These are phyloP conservation scores for Metschnikowia koreensis DNA, from an alignment of 805 yeast species.

Conservation along the genomic window DNA sequence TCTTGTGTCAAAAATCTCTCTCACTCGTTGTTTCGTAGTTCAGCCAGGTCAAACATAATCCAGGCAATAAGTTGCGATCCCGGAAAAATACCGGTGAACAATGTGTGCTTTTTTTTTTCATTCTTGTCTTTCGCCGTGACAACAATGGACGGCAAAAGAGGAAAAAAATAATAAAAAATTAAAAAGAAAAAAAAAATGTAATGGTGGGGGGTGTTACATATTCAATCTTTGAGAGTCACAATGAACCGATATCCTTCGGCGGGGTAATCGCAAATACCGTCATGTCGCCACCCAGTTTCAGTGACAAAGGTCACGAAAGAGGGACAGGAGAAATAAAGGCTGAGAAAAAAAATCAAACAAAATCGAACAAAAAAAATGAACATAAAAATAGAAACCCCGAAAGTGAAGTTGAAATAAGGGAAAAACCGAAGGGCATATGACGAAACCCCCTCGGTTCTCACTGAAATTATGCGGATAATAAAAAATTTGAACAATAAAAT, in stretches of 20 bases:
- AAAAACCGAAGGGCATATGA: not conserved
- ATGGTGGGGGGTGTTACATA: not conserved
- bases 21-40: not conserved
- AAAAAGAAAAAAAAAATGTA: too few relatives aligned
- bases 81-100: constrained; percentile 1
- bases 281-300: not conserved
- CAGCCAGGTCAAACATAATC: not conserved
- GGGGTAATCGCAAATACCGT: not conserved
- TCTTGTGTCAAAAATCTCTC: not conserved
- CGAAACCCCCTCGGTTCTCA: not conserved
- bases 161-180: too few relatives aligned
- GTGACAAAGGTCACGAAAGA: not conserved
- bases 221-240: not conserved
- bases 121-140: not conserved
- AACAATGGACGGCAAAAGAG: not conserved
- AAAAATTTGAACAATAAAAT: not conserved
- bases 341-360: not conserved
- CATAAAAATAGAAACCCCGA: not conserved
- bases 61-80: not conserved
- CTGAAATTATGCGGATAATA: not conserved
- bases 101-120: not conserved
- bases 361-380: too few relatives aligned
- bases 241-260: not conserved
- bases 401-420: not conserved
- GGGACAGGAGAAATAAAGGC: not conserved